Base-by-base conservation (phyloP, 441 rosid species). In the Theobroma grandiflorum region DNA sequence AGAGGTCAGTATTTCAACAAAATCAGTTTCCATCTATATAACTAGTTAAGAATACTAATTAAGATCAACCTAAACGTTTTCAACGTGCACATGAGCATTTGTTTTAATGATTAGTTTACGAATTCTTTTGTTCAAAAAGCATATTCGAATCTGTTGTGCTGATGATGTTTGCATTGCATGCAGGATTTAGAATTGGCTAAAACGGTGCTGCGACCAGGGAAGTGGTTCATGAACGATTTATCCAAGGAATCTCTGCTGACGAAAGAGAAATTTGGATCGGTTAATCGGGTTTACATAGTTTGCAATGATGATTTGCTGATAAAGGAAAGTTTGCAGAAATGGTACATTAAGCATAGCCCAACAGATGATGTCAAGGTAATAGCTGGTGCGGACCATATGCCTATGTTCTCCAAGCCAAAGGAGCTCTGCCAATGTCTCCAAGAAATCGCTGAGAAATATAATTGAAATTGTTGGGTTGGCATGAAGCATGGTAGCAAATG, bases 381-480 rank as follows among this genome's bases (percentile, higher is more conserved):
- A 35, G 80, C 76, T 15, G 84, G 86, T 3, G 86, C 89, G 3
- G 94, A 86, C 83, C 92, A 91, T 66, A 89, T 92, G 94, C 66
- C 88, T 4, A 87, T 89, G 93, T 71, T 91, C 3, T 88, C 87
- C 11, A 85, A 84, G 63, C 89, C 93, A 1, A 74, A 69, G 4
- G 77, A 86, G 79, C 89, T 92, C 2, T 80, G 75, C 62, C 72
- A 81, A 8, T 65, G 82, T 73, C 84, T 86, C 55, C 75, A 76
- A 6, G 81, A 82, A 31, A 58, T 78, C 37, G 85, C 87, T 6
- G 73, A 31, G 4, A 72, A 3, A 55, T 84, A 83, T 66, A 68
- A 62, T 26, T 75, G 65, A 74, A 22, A 42, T 74, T 42, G 33
- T 66, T 18, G 59, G 0, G 20, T 53, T 2, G 11, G 52, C 49